Evolutionary conservation across 345 rosid species (phyloP).

Genomic region (Turnera subulata): DNA sequence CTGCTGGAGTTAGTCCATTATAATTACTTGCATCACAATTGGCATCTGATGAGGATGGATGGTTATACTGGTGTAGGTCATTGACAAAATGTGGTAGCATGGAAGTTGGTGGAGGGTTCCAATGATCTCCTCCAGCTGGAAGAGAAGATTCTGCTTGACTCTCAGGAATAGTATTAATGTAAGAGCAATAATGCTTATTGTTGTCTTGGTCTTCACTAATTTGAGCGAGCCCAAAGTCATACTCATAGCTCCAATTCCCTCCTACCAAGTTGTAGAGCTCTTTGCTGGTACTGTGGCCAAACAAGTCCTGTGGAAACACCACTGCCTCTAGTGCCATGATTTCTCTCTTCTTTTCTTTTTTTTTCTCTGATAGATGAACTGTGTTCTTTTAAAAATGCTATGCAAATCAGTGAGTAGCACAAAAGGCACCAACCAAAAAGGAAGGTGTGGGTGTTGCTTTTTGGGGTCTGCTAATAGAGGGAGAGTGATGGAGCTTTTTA

Average conservation of each 20-base stretch:
- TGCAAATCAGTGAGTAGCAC: neutral
- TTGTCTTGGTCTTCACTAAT: conserved; percentile 22
- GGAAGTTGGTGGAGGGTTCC: conserved; percentile 26
- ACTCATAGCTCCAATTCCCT: conserved; percentile 34
- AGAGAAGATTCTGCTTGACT: conserved; percentile 33
- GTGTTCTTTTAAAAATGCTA: neutral
- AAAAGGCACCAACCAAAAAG: conserved; percentile 4
- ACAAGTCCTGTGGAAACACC: conserved; percentile 47
- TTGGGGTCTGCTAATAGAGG: conserved; percentile 14
- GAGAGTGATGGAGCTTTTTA: conserved; percentile 34
- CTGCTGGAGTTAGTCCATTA: neutral
- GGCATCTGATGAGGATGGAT: conserved; percentile 20
- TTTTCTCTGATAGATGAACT: conserved; percentile 4
- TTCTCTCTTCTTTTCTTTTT: conserved; percentile 8
- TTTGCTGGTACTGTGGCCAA: conserved; percentile 32
- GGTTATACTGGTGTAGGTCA: conserved; percentile 17
- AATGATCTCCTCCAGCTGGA: conserved; percentile 18
- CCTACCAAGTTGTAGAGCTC: conserved; percentile 46
- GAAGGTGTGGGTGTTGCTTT: conserved; percentile 1
- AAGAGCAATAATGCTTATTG: conserved; percentile 17
- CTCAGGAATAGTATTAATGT: conserved; percentile 38
- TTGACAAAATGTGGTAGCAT: conserved; percentile 16
- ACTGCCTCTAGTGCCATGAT: conserved; percentile 75
- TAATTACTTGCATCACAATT: neutral
- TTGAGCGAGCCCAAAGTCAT: conserved; percentile 11